A percentile compares a stretch with the other conserved stretches of the same genome.
These are phyloP conservation scores for Claviceps sp. DNA, from an alignment of 2,329 filamentous ascomycete genomes.

Conservation along the genomic window DNA sequence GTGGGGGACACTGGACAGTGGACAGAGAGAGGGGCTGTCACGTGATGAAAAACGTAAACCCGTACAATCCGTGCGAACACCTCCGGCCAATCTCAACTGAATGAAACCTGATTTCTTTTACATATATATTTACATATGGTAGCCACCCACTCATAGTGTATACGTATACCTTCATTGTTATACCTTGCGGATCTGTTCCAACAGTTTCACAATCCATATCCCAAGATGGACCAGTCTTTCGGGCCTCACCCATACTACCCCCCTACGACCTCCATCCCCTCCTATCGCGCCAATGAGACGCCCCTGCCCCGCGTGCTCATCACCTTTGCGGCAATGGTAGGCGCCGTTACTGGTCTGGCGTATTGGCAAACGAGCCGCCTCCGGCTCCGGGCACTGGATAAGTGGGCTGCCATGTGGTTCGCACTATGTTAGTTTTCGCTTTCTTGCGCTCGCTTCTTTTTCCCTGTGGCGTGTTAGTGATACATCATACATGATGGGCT, in stretches of 20 bases:
- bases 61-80: no score
- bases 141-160: no score
- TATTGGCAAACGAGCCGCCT: slow-evolving; percentile 12
- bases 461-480: background rate
- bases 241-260: slow-evolving; percentile 38
- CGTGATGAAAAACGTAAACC: no score
- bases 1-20: no score
- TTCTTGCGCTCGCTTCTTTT: background rate
- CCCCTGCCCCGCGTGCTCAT: slow-evolving; percentile 25
- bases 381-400: slow-evolving; percentile 20
- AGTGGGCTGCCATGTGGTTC: slow-evolving; percentile 39
- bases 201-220: no score
- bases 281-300: slow-evolving; percentile 31
- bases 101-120: no score
- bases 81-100: no score
- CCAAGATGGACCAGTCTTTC: slow-evolving; percentile 1
- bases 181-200: no score
- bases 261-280: slow-evolving; percentile 25
- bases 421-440: slow-evolving; percentile 32
- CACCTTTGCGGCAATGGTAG: slow-evolving; percentile 21
- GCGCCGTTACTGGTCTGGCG: slow-evolving; percentile 20
- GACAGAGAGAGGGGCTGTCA: no score
- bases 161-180: no score
- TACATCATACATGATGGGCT: background rate
- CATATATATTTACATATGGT: no score